These are phyloP conservation scores for Pterocarpus macrocarpus DNA, from an alignment of 306 rosid genomes.

Conservation along the genomic window DNA sequence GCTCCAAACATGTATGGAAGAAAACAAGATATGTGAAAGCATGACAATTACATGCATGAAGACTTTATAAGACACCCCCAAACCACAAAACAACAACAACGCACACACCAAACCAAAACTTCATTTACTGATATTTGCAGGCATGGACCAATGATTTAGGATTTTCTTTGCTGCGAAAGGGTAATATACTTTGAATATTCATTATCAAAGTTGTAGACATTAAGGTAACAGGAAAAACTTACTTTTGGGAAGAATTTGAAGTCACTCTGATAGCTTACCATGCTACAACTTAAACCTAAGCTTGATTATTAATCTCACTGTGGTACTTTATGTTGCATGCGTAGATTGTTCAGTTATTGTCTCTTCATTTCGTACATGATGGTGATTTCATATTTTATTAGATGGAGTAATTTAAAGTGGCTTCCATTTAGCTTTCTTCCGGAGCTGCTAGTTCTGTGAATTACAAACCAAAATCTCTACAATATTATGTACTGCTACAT, in stretches of 20 bases:
- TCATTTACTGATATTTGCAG: neutral
- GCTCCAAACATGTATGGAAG: too few species aligned
- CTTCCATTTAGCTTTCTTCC: too few species aligned
- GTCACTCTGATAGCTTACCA: too few species aligned
- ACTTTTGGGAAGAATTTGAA: neutral
- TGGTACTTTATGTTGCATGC: conserved; percentile 4
- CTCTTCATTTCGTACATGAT: conserved; percentile 15
- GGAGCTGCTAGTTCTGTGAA: neutral
- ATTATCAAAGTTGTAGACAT: neutral
- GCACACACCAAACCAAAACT: too few species aligned
- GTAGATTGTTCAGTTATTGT: too few species aligned
- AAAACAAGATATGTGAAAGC: too few species aligned
- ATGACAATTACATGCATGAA: too few species aligned
- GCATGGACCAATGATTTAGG: neutral
- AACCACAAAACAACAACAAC: too few species aligned
- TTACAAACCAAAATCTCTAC: neutral
- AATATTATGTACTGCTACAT: conserved; percentile 3
- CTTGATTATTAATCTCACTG: conserved; percentile 1
- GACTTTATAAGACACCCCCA: too few species aligned
- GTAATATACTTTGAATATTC: conserved; percentile 4
- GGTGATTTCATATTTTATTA: neutral
- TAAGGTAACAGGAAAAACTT: neutral
- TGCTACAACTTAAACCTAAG: conserved; percentile 34
- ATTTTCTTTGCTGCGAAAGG: conserved; percentile 11
- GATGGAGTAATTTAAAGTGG: neutral